A percentile compares a stretch with the other conserved stretches of the same genome.
Conservation (phyloP, 2,329 filamentous ascomycete species). For the Colletotrichum lini region DNA sequence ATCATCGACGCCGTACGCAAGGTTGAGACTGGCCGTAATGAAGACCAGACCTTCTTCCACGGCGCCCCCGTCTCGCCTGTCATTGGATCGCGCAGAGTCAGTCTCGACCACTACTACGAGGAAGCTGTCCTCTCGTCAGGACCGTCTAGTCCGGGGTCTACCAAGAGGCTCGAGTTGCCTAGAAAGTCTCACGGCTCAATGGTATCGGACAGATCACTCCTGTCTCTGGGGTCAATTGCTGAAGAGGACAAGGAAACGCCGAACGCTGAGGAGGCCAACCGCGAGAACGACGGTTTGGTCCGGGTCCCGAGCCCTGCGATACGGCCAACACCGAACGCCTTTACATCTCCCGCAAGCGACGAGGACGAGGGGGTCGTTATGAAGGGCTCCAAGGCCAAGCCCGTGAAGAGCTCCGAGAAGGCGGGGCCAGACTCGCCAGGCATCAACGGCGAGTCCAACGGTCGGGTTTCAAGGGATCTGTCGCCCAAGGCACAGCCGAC, state of each 20-base stretch:
- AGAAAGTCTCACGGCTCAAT: conserved; percentile 47
- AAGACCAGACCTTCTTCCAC: conserved; percentile 56
- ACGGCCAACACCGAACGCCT: conserved; percentile 44
- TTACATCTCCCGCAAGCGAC: conserved; percentile 49
- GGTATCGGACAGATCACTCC: conserved; percentile 53
- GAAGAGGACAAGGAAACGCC: conserved; percentile 51
- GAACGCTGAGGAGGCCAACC: conserved; percentile 36
- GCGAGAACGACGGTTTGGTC: conserved; percentile 34
- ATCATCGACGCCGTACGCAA: conserved; percentile 63
- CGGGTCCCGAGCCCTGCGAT: conserved; percentile 50
- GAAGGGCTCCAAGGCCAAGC: conserved; percentile 45
- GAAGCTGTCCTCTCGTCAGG: conserved; percentile 54
- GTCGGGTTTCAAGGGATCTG: conserved; percentile 20
- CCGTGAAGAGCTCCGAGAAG: conserved; percentile 16
- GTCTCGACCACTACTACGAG: conserved; percentile 54
- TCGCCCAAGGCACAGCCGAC: conserved; percentile 13
- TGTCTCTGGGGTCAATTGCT: conserved; percentile 62
- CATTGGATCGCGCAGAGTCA: conserved; percentile 51
- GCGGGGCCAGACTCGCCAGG: conserved; percentile 13
- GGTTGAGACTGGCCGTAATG: conserved; percentile 60
- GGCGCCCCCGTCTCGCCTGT: conserved; percentile 55
- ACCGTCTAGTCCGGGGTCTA: conserved; percentile 52
- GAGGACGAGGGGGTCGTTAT: conserved; percentile 60
- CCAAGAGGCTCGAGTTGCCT: conserved; percentile 49
- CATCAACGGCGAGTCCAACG: conserved; percentile 30